Evolutionary conservation across 2,329 filamentous ascomycete species (phyloP).

Genomic region (Phialophora tarda): DNA sequence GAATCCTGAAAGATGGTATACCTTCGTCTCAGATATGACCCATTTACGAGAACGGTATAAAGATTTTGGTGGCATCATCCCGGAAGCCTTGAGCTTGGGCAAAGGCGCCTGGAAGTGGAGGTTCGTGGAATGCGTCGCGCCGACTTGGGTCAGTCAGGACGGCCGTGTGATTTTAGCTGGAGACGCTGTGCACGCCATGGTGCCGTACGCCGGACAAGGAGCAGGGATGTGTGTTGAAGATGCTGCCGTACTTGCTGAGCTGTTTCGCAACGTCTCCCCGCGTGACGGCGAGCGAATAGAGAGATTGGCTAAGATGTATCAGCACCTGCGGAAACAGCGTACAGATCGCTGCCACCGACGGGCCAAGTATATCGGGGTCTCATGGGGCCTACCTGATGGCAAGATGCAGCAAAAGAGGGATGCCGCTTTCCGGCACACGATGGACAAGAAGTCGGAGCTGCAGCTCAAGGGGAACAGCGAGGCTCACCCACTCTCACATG

Average conservation of each 20-base stretch:
- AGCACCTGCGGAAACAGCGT: conserved; percentile 10
- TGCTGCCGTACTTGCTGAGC: conserved; percentile 12
- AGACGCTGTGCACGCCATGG: conserved; percentile 8
- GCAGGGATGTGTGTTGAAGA: conserved; percentile 14
- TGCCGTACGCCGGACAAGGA: conserved; percentile 3
- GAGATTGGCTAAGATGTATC: not conserved
- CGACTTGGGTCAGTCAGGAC: conserved; percentile 13
- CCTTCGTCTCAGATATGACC: conserved; percentile 13
- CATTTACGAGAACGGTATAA: conserved; percentile 2
- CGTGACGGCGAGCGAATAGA: not conserved
- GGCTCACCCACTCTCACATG: conserved; percentile 10
- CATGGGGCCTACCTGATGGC: conserved; percentile 18
- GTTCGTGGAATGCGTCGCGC: not conserved
- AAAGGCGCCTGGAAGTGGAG: conserved; percentile 7
- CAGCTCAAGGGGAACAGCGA: not conserved
- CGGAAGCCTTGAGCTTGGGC: conserved; percentile 7
- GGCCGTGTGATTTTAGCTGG: conserved; percentile 3
- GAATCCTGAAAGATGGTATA: conserved; percentile 4
- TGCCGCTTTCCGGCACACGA: not conserved
- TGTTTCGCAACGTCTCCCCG: not conserved
- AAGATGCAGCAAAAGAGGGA: conserved; percentile 15
- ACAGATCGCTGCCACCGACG: conserved; percentile 10
- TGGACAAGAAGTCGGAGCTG: not conserved
- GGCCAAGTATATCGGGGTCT: not conserved
- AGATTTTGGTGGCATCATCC: conserved; percentile 6